Conservation (phyloP, 2,329 filamentous ascomycete species). For the Geosmithia morbida region DNA sequence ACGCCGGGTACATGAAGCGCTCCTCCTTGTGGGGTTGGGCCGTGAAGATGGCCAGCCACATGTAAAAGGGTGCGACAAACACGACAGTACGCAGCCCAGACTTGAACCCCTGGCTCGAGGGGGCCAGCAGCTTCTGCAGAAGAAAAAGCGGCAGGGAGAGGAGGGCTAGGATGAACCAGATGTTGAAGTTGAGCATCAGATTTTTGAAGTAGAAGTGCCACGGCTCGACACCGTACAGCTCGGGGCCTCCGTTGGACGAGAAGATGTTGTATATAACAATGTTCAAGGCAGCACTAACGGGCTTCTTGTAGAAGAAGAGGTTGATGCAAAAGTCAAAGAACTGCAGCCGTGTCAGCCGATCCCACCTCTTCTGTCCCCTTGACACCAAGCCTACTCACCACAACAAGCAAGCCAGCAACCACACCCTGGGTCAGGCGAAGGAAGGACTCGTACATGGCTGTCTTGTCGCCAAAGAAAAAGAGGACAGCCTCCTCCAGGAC, state of each 20-base stretch:
- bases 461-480: slow-evolving; percentile 35
- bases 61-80: slow-evolving; percentile 75
- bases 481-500: slow-evolving; percentile 61
- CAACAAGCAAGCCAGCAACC: slow-evolving; percentile 48
- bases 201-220: slow-evolving; percentile 97
- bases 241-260: slow-evolving; percentile 63
- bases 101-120: slow-evolving; percentile 47
- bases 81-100: slow-evolving; percentile 62
- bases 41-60: slow-evolving; percentile 89
- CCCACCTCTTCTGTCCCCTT: neutral
- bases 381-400: slow-evolving; percentile 36
- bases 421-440: slow-evolving; percentile 53
- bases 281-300: slow-evolving; percentile 71
- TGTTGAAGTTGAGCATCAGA: slow-evolving; percentile 82
- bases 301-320: slow-evolving; percentile 70
- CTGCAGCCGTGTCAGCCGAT: slow-evolving; percentile 24
- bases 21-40: slow-evolving; percentile 95
- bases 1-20: slow-evolving; percentile 95
- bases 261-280: slow-evolving; percentile 96
- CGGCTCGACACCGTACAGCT: slow-evolving; percentile 90
- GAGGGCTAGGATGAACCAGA: slow-evolving; percentile 79
- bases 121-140: slow-evolving; percentile 52
- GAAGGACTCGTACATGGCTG: slow-evolving; percentile 44
- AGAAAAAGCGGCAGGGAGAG: slow-evolving; percentile 60
- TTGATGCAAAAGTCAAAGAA: slow-evolving; percentile 57